phyloP scores from a whole-genome alignment of 2,329 filamentous ascomycete species.

The Didymella segeticola region DNA sequence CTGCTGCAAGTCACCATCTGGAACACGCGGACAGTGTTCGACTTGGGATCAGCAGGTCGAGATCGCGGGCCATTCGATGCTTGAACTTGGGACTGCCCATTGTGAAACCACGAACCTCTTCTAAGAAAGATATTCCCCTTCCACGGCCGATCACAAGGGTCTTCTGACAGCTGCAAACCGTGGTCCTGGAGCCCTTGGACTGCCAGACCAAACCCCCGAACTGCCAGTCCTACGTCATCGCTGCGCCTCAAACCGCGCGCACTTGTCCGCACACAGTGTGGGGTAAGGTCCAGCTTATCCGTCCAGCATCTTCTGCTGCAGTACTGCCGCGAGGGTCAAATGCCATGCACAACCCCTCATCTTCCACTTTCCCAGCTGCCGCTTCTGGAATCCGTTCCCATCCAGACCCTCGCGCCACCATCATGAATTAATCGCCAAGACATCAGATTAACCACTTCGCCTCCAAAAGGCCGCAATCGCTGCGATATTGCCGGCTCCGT shows the following conservation, averaged over 20 bases:
- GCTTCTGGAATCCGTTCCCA: neutral
- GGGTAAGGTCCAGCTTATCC: slow-evolving; percentile 15
- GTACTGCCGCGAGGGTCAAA: slow-evolving; percentile 9
- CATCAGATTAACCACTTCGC: neutral
- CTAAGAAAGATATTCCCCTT: neutral
- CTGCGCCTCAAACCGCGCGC: neutral
- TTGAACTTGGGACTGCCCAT: neutral
- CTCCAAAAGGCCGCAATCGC: neutral
- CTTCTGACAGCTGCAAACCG: neutral
- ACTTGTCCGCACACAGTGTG: slow-evolving; percentile 4
- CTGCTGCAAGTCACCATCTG: slow-evolving; percentile 37
- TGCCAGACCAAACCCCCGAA: neutral
- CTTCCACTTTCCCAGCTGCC: slow-evolving; percentile 7
- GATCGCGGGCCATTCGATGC: slow-evolving; percentile 20
- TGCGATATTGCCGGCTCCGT: neutral
- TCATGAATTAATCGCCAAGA: neutral
- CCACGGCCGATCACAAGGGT: neutral
- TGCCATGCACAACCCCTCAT: neutral
- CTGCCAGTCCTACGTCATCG: neutral
- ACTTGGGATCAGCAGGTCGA: slow-evolving; percentile 26
- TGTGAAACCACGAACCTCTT: neutral
- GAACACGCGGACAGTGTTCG: slow-evolving; percentile 19
- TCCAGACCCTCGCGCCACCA: neutral
- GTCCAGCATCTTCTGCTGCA: slow-evolving; percentile 1
- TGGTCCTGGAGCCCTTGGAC: neutral